These are phyloP conservation scores for Pythium vanterpoolii DNA, from an alignment of 352 stramenopile species.

Conservation along the genomic window DNA sequence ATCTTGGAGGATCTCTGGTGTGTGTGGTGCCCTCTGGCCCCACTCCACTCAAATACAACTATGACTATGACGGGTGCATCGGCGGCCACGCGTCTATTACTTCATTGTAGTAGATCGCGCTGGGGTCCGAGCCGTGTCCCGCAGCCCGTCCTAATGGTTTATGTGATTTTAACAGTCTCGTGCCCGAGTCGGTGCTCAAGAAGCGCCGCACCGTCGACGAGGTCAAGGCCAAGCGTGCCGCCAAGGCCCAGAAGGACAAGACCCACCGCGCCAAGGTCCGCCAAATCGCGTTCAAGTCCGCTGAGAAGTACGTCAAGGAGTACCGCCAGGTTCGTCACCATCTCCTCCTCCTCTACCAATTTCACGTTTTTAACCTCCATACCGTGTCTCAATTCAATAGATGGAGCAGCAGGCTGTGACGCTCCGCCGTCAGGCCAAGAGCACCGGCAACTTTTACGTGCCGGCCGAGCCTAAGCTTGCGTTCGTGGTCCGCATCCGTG, in stretches of 20 bases:
- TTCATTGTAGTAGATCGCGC: neutral
- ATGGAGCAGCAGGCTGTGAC: conserved; percentile 92
- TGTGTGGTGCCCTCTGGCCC: conserved; percentile 45
- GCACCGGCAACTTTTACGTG: conserved; percentile 96
- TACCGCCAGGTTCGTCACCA: conserved; percentile 87
- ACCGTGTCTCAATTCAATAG: conserved; percentile 24
- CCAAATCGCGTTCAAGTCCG: conserved; percentile 91
- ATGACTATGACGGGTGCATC: conserved; percentile 87
- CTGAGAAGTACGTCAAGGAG: conserved; percentile 99
- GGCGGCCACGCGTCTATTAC: conserved; percentile 7
- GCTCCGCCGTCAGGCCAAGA: conserved; percentile 95
- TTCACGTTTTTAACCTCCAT: neutral
- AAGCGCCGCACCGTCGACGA: conserved; percentile 87
- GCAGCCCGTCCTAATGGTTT: conserved; percentile 73
- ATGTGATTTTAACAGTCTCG: conserved; percentile 55
- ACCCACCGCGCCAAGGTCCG: conserved; percentile 85
- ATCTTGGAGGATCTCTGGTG: conserved; percentile 81
- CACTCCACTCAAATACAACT: conserved; percentile 87
- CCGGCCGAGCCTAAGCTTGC: conserved; percentile 97
- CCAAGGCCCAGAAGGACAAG: conserved; percentile 75
- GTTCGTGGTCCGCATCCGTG: conserved; percentile 98
- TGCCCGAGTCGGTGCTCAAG: conserved; percentile 89
- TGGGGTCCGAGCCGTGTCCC: conserved; percentile 25
- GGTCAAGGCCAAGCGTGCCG: conserved; percentile 83
- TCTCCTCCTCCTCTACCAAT: neutral